Evolutionary conservation across 2,329 filamentous ascomycete genomes (phyloP).

Genomic region (Xylaria sp.): DNA sequence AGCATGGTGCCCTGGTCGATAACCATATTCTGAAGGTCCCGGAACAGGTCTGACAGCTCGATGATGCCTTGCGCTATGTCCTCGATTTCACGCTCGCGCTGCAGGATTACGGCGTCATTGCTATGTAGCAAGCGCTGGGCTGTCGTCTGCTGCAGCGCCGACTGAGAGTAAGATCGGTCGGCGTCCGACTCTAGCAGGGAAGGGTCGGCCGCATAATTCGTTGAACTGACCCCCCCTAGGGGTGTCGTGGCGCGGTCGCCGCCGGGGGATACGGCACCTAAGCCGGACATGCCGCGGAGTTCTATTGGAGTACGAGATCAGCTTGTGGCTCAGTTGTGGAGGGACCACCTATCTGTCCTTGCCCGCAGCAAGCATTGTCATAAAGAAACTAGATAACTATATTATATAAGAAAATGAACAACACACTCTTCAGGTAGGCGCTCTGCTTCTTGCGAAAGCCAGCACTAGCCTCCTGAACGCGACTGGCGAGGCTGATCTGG

Average conservation of each 20-base stretch:
- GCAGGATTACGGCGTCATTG: conserved; percentile 85
- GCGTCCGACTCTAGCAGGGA: conserved; percentile 93
- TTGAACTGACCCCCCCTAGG: conserved; percentile 50
- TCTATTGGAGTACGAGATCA: conserved; percentile 59
- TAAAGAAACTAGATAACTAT: not conserved
- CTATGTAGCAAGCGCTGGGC: conserved; percentile 71
- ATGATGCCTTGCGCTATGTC: conserved; percentile 99
- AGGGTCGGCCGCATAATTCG: conserved; percentile 77
- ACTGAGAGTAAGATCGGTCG: conserved; percentile 91
- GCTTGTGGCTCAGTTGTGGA: conserved; percentile 3
- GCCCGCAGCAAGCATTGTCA: not conserved
- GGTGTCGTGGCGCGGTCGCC: conserved; percentile 65
- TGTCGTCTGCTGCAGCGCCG: conserved; percentile 80
- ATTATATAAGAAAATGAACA: not conserved
- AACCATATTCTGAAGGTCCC: conserved; percentile 94
- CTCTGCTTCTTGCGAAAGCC: conserved; percentile 97
- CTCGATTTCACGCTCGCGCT: conserved; percentile 95
- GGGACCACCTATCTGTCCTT: not conserved
- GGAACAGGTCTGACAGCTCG: conserved; percentile 94
- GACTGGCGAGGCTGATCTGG: conserved; percentile 86
- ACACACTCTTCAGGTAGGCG: conserved; percentile 88
- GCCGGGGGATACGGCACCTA: conserved; percentile 61
- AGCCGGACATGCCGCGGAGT: conserved; percentile 75
- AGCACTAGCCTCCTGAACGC: conserved; percentile 92
- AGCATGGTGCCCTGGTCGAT: conserved; percentile 92